Evolutionary conservation across 345 rosid species (phyloP).

Genomic region (Corchorus capsularis): DNA sequence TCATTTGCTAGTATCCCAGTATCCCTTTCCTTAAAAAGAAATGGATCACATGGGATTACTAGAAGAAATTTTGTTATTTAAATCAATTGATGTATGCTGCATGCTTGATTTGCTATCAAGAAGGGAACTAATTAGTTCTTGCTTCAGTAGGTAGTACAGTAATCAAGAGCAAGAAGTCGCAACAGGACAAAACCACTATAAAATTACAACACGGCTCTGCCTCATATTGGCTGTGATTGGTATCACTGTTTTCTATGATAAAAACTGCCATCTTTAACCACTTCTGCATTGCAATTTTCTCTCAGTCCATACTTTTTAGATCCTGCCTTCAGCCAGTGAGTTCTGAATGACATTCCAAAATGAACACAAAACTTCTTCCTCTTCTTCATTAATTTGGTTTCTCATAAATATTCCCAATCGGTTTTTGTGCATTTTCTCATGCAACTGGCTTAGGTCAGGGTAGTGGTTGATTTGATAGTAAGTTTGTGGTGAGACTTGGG

Average conservation of each 20-base stretch:
- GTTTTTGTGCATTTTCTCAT: too few relatives aligned
- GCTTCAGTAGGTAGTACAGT: not conserved
- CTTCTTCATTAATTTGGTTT: too few relatives aligned
- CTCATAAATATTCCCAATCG: too few relatives aligned
- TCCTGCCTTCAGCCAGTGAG: not conserved
- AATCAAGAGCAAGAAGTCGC: not conserved
- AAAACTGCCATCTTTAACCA: not conserved
- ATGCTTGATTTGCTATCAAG: not conserved
- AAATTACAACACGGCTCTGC: conserved; percentile 3
- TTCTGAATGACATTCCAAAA: not conserved
- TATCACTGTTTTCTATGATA: not conserved
- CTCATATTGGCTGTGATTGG: not conserved
- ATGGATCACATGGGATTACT: not conserved
- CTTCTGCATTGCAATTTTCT: not conserved
- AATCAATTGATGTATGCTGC: not conserved
- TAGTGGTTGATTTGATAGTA: not conserved
- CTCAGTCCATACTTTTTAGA: not conserved
- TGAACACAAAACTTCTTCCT: too few relatives aligned
- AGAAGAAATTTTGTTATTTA: not conserved
- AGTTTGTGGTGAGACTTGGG: not conserved
- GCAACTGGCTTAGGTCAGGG: not conserved
- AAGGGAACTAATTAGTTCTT: not conserved
- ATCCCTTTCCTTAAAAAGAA: too few relatives aligned
- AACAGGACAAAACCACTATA: not conserved
- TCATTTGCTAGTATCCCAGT: not conserved